Base-by-base conservation (phyloP, 495 filamentous ascomycete genomes). In the Hypoxylon subgilvum region DNA sequence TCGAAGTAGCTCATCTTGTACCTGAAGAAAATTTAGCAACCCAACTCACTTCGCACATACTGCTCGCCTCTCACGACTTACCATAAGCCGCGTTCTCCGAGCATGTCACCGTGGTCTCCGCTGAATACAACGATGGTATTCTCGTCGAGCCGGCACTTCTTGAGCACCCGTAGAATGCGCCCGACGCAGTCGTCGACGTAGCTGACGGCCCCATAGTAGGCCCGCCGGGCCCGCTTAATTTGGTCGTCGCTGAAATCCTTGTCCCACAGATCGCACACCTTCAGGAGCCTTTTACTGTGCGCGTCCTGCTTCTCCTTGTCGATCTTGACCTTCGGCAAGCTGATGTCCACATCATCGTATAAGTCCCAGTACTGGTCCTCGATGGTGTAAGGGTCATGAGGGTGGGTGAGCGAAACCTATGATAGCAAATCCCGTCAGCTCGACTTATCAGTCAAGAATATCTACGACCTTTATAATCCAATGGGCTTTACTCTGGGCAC, bases 1-100 rank as follows among this genome's bases (percentile, higher is more conserved):
- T 96, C 91, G 64, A 88, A 93, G 79, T 90, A 96, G 57, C 79
- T 86, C 91, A 96, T 96, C 78, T 96, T 96, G 78, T 96, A 96
- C 77, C 78, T 79, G 28, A 36, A 41, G 13, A 40, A 42, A 19
- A 32, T 7, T 62, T 50, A 61, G 34, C 41, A 28, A 47, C 41
- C 13, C 5, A 42, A 1, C 0, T 12, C 16, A 6, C 19, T 27
- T 40, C 12, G 4, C 23, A 30, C 18, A 28, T 13, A 7, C n/a
- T n/a, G 27, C 9, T 1, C 10, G 23, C 5, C 2, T n/a, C 21
- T 39, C 23, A 1, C 8, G 21, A 46, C 69, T 44, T 65, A 74
- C 91, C 91, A 96, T 30, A 96, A 73, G 0, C 88, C 88, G 18
- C 91, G 82, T 73, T 96, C 91, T 28, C 91, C 91, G 6, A 96